These are phyloP conservation scores for Apiotrichum veenhuisii DNA, from an alignment of 1,284 basidiomycete species.

Conservation along the genomic window DNA sequence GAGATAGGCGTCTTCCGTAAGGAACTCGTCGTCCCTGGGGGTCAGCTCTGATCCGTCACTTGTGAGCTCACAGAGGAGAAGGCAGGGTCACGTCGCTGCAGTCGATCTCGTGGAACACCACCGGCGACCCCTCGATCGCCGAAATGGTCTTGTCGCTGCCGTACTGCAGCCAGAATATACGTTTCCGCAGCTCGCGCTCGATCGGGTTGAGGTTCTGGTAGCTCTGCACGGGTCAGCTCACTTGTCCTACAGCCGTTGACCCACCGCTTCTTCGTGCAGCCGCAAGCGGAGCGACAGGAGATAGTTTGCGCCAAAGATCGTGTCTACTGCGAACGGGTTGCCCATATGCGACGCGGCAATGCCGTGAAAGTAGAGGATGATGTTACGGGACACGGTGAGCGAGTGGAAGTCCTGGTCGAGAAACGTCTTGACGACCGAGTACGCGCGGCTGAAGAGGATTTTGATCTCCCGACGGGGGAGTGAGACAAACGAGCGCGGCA, in stretches of 20 bases:
- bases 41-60: neutral
- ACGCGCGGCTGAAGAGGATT: constrained; percentile 25
- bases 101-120: constrained; percentile 77
- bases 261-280: constrained; percentile 65
- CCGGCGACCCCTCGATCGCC: constrained; percentile 66
- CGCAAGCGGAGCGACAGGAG: constrained; percentile 53
- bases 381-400: constrained; percentile 19
- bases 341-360: constrained; percentile 10
- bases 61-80: constrained; percentile 28
- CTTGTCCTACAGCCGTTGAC: neutral
- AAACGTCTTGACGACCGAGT: constrained; percentile 14
- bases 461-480: constrained; percentile 35
- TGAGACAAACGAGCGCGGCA: constrained; percentile 35
- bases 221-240: neutral
- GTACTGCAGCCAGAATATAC: constrained; percentile 80
- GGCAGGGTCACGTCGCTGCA: constrained; percentile 51
- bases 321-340: constrained; percentile 1
- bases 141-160: constrained; percentile 86
- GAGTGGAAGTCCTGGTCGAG: constrained; percentile 17
- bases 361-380: constrained; percentile 25
- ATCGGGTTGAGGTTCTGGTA: constrained; percentile 55
- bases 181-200: constrained; percentile 73
- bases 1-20: constrained; percentile 71
- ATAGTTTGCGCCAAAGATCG: constrained; percentile 14
- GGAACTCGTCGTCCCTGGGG: constrained; percentile 51